Evolutionary conservation across 108 stramenopile species (phyloP).

Genomic region (Pinguiococcus pyrenoidosus): DNA sequence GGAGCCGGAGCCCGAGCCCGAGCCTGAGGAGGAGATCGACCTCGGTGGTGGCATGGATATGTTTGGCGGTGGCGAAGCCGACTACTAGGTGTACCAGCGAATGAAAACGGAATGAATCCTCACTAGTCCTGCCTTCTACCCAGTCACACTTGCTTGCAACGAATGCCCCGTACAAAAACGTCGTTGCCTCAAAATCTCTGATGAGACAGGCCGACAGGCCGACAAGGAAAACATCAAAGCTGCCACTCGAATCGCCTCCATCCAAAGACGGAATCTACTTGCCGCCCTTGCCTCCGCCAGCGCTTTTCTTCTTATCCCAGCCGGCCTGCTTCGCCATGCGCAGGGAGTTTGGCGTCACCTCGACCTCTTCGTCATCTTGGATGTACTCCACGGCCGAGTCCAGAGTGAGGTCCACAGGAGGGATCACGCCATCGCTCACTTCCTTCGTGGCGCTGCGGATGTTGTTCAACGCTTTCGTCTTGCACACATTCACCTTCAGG

Average conservation of each 20-base stretch:
- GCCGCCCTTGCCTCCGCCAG: not conserved
- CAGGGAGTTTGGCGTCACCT: slow-evolving; percentile 68
- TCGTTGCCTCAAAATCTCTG: too few relatives aligned
- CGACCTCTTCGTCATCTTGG: slow-evolving; percentile 76
- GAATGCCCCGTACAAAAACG: too few relatives aligned
- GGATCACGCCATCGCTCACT: slow-evolving; percentile 67
- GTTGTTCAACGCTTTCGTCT: slow-evolving; percentile 89
- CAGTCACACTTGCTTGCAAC: too few relatives aligned
- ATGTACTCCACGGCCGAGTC: slow-evolving; percentile 95
- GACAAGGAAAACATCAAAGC: too few relatives aligned
- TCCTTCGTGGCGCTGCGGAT: slow-evolving; percentile 93
- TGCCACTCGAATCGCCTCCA: too few relatives aligned
- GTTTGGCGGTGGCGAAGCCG: slow-evolving; percentile 8
- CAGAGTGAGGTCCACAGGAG: slow-evolving; percentile 77
- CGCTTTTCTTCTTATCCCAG: slow-evolving; percentile 45
- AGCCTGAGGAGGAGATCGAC: slow-evolving; percentile 20
- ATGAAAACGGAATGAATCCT: too few relatives aligned
- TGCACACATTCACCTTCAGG: slow-evolving; percentile 89
- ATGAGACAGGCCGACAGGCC: too few relatives aligned
- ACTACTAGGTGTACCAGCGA: too few relatives aligned
- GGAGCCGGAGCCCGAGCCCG: slow-evolving; percentile 16
- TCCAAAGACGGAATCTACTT: too few relatives aligned
- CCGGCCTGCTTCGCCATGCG: slow-evolving; percentile 80
- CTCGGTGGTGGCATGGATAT: slow-evolving; percentile 23
- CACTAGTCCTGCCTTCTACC: too few relatives aligned